phyloP scores from a whole-genome alignment of 1,284 basidiomycete species.

The Pisolithus thermaeus region DNA sequence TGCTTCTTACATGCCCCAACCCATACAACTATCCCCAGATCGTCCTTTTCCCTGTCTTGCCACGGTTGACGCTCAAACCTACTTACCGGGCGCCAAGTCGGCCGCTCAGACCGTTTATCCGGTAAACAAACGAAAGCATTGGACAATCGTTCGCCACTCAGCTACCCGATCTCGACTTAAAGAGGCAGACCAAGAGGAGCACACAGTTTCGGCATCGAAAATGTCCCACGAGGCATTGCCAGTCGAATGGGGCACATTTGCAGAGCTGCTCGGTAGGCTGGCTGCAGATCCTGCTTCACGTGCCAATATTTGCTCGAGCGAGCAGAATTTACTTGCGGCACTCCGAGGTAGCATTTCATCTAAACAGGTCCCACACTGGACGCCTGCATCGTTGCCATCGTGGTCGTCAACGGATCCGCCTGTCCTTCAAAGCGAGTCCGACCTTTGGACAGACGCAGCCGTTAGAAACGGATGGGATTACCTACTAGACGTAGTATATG shows the following conservation, averaged over 20 bases:
- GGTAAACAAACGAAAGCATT: conserved; percentile 30
- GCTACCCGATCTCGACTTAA: conserved; percentile 44
- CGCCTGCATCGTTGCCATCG: neutral
- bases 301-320: conserved; percentile 23
- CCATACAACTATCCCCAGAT: conserved; percentile 12
- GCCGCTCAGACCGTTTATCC: neutral
- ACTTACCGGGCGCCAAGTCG: neutral
- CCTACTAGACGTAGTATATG: conserved; percentile 65
- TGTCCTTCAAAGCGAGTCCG: neutral
- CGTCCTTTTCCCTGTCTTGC: conserved; percentile 11
- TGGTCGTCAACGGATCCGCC: neutral
- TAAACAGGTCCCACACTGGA: conserved; percentile 16
- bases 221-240: conserved; percentile 26
- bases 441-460: conserved; percentile 44
- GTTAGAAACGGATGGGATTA: conserved; percentile 56
- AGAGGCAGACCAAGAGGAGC: conserved; percentile 47
- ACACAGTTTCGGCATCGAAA: conserved; percentile 15
- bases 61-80: neutral
- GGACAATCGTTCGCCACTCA: conserved; percentile 36
- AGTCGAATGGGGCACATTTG: conserved; percentile 58
- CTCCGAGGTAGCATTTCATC: conserved; percentile 26
- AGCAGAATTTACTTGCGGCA: conserved; percentile 33
- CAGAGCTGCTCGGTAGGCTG: conserved; percentile 34
- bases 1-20: neutral
- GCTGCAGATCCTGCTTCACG: conserved; percentile 25